Conservation (phyloP, 176 grass and related monocot genomes). For the Puya raimondii region DNA sequence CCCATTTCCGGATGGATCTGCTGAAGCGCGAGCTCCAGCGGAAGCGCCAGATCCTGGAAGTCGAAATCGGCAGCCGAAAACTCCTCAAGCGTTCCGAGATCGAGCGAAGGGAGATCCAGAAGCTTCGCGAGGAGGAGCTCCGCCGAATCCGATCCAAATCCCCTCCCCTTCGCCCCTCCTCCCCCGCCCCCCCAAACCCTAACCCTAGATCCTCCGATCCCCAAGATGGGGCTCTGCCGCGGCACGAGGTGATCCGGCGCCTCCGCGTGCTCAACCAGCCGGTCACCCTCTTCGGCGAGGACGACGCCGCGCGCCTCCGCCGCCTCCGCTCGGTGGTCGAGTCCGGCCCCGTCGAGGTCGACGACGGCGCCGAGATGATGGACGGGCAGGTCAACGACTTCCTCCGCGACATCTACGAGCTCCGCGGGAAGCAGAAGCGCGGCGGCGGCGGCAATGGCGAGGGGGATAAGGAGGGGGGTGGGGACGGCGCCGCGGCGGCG, state of each 20-base stretch:
- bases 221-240: slow-evolving; percentile 22
- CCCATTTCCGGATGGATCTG: slow-evolving; percentile 39
- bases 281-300: slow-evolving; percentile 64
- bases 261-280: slow-evolving; percentile 57
- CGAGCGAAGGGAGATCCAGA: slow-evolving; percentile 42
- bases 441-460: background rate
- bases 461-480: slow-evolving; percentile 13
- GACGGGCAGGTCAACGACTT: slow-evolving; percentile 88
- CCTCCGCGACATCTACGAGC: slow-evolving; percentile 55
- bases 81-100: slow-evolving; percentile 52
- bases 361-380: slow-evolving; percentile 35
- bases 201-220: background rate
- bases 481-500: slow-evolving; percentile 12
- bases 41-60: slow-evolving; percentile 44
- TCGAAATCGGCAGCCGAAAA: slow-evolving; percentile 52
- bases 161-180: background rate
- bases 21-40: slow-evolving; percentile 65
- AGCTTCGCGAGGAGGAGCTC: slow-evolving; percentile 31
- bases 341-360: slow-evolving; percentile 32
- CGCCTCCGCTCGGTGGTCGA: slow-evolving; percentile 41
- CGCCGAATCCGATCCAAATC: slow-evolving; percentile 34
- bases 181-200: background rate
- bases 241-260: slow-evolving; percentile 52
- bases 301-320: slow-evolving; percentile 36
- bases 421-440: slow-evolving; percentile 32